Base-by-base conservation (phyloP, 257 asterid genomes). In the Hygrophila difformis region DNA sequence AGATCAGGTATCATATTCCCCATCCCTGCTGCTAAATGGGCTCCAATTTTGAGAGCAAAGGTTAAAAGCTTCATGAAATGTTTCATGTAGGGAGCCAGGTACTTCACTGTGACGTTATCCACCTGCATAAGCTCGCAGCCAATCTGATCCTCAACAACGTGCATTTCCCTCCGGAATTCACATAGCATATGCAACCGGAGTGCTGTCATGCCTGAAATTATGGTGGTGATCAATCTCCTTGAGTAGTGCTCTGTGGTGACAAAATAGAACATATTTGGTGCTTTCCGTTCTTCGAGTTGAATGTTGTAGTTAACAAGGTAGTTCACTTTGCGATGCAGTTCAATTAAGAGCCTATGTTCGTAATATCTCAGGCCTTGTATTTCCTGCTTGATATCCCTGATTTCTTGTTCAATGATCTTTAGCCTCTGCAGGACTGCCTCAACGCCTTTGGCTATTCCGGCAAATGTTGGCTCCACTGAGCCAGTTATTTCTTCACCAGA, bases 1-100 rank as follows among this genome's bases (percentile, higher is more conserved):
- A 87, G 70, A 72, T 87, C 97, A 43, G 97, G 97, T 64, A 87
- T 87, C 83, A 87, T 57, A 44, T 72, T 81, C 24, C 94, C 94
- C 97, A 87, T 87, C 9, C 97, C 97, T 41, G 55, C 85, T 47
- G 94, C 94, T 47, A 87, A 60, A 55, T 87, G 97, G 18, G 97
- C 97, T 49, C 97, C 94, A 16, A 87, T 80, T 58, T 87, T 83
- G 23, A 87, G 81, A 18, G 97, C 94, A 65, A 87, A 82, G 14
- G 97, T 82, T 24, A 87, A 22, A 23, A 87, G 78, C 62, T 64
- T 82, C 94, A 79, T 73, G 72, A 83, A 83, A 35, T 73, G 78
- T 8, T 61, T 80, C 85, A 75, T 59, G 17, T 83, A 77, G 0
- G 93, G 94, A 37, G 94, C 87, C 22, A 87, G 60, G 36, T 70